phyloP scores from a whole-genome alignment of 495 filamentous ascomycete species.

The Bathelium albidoporum region DNA sequence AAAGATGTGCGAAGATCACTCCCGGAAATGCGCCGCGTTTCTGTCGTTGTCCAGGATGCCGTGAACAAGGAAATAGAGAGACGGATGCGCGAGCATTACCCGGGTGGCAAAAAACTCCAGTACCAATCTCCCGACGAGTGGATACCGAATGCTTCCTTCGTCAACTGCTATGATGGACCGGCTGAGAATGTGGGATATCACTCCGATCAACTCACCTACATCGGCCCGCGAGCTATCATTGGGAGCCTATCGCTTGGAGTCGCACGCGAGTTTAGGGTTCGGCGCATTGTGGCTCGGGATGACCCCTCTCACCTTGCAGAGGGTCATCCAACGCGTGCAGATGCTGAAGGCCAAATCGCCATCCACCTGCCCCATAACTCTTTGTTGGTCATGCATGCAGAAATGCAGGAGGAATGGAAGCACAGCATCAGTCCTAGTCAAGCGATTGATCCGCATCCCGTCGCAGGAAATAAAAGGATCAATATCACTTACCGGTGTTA shows the following conservation, averaged over 20 bases:
- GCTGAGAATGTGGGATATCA: slow-evolving; percentile 82
- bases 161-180: slow-evolving; percentile 82
- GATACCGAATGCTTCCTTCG: slow-evolving; percentile 81
- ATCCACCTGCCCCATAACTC: slow-evolving; percentile 93
- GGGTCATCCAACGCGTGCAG: slow-evolving; percentile 33
- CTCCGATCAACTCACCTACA: slow-evolving; percentile 82
- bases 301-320: slow-evolving; percentile 16
- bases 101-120: slow-evolving; percentile 58
- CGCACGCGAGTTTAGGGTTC: slow-evolving; percentile 78
- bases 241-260: slow-evolving; percentile 86
- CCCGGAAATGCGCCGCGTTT: slow-evolving; percentile 57
- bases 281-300: slow-evolving; percentile 55
- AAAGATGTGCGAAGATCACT: slow-evolving; percentile 64
- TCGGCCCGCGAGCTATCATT: slow-evolving; percentile 79
- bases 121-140: slow-evolving; percentile 64
- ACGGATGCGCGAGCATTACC: slow-evolving; percentile 53
- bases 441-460: slow-evolving; percentile 68
- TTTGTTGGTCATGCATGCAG: slow-evolving; percentile 86
- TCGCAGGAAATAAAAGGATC: slow-evolving; percentile 68
- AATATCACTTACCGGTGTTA: slow-evolving; percentile 94
- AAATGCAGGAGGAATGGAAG: slow-evolving; percentile 78
- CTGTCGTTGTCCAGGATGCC: slow-evolving; percentile 51
- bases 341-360: slow-evolving; percentile 71
- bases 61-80: slow-evolving; percentile 65
- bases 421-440: slow-evolving; percentile 61